Evolutionary conservation across 2,329 filamentous ascomycete genomes (phyloP).

Genomic region (Tolypocladium guangdongense): DNA sequence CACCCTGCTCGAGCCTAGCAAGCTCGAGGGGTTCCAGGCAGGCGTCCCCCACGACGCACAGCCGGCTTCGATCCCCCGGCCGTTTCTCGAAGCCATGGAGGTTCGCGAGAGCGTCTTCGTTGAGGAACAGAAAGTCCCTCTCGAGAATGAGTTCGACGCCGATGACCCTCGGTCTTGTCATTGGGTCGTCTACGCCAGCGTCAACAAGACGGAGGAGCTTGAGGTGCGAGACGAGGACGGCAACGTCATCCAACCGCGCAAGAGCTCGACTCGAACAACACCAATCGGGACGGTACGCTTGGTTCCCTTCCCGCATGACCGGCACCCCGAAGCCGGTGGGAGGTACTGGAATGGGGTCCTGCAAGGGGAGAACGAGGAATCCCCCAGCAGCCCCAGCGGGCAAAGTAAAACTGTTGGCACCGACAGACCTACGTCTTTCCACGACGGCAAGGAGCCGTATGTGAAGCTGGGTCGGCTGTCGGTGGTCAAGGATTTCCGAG

Average conservation of each 20-base stretch:
- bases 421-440: constrained; percentile 38
- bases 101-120: constrained; percentile 53
- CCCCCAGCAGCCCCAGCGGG: constrained; percentile 1
- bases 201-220: constrained; percentile 34
- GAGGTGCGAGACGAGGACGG: constrained; percentile 33
- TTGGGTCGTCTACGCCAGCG: constrained; percentile 72
- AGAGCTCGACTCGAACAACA: constrained; percentile 30
- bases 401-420: constrained; percentile 10
- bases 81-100: constrained; percentile 54
- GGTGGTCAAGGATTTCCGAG: constrained; percentile 54
- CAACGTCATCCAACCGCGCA: constrained; percentile 28
- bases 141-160: constrained; percentile 65
- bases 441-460: constrained; percentile 60
- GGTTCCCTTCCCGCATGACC: constrained; percentile 67
- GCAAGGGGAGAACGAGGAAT: constrained; percentile 11
- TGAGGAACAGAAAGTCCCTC: constrained; percentile 43
- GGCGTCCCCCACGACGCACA: constrained; percentile 31
- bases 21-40: constrained; percentile 36
- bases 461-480: constrained; percentile 74
- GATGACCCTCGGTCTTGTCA: constrained; percentile 75
- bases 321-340: constrained; percentile 45
- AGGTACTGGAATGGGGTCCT: constrained; percentile 35
- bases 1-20: constrained; percentile 34
- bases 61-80: constrained; percentile 31
- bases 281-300: constrained; percentile 68